These are phyloP conservation scores for Vitis hybrid DNA, from an alignment of 177 flowering plant genomes.

Conservation along the genomic window DNA sequence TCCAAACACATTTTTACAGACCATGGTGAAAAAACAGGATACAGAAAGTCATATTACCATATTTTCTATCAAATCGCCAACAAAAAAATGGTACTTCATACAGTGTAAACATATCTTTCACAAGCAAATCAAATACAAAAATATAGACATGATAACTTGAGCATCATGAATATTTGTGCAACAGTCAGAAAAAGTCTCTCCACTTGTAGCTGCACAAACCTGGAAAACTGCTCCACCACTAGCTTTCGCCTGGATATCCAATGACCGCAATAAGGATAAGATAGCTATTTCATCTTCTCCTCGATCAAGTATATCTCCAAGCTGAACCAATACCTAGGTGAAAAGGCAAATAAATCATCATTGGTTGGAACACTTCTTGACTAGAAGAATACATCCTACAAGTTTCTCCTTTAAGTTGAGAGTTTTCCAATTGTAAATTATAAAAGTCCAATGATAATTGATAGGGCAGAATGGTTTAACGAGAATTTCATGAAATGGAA, in stretches of 20 bases:
- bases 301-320: constrained; percentile 89
- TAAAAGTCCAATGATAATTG: too few relatives aligned
- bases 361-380: neutral
- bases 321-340: constrained; percentile 78
- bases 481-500: neutral
- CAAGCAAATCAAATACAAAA: neutral
- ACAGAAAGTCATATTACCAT: too few relatives aligned
- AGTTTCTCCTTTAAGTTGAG: neutral
- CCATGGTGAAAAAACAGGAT: too few relatives aligned
- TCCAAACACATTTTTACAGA: too few relatives aligned
- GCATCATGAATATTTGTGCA: neutral
- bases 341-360: neutral
- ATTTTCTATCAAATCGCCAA: neutral
- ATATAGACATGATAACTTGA: neutral
- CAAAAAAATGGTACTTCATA: neutral
- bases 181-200: neutral
- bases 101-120: neutral
- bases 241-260: constrained; percentile 73
- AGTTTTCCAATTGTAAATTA: too few relatives aligned
- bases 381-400: neutral
- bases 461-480: neutral
- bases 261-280: constrained; percentile 70
- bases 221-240: constrained; percentile 95
- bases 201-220: constrained; percentile 38
- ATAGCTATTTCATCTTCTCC: constrained; percentile 95